Base-by-base conservation (phyloP, 352 stramenopile species). In the Phytopythium chamaehyphon region DNA sequence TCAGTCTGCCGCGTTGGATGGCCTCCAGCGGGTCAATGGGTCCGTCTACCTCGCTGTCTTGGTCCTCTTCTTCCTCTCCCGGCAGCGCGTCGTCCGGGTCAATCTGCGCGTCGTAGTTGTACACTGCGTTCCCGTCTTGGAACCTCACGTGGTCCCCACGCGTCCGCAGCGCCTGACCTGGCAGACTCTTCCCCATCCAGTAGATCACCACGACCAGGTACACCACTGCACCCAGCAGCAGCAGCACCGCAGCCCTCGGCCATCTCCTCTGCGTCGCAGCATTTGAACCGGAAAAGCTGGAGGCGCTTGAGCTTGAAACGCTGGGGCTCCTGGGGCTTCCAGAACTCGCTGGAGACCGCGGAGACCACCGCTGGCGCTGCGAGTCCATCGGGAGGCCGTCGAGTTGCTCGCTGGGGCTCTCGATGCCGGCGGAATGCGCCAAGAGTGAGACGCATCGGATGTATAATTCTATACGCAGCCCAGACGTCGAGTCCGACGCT, bases 131-230 rank as follows among this genome's bases (percentile, higher is more conserved):
- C 1, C 46, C 46, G 31, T 52, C 31, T 1, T 15, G 46, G 31
- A 52, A 52, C 18, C 46, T n/a, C 19, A 52, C 44, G 7, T 2
- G 2, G 24, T 23, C 22, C 23, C 12, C 9, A 9, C 28, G 28
- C 9, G 28, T 10, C 28, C 28, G 28, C 28, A 33, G 28, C 28
- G 28, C 28, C 28, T 5, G 28, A 9, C 28, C 9, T 9, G 28
- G 28, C 28, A 33, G 28, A 9, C 28, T 33, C 28, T 9, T 33
- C 28, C 40, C 14, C 36, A 51, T 50, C 61, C 61, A 69, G 35
- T 57, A 18, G 16, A 66, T n/a, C 44, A 70, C 1, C 0, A 66
- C 22, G 14, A 42, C 51, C 22, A 46, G 50, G 57, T 66, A 61
- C 12, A 70, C 35, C n/a, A 40, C 35, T 18, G 28, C 57, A 16